Conservation (phyloP, 2,329 filamentous ascomycete species). For the Claviceps lovelessii region DNA sequence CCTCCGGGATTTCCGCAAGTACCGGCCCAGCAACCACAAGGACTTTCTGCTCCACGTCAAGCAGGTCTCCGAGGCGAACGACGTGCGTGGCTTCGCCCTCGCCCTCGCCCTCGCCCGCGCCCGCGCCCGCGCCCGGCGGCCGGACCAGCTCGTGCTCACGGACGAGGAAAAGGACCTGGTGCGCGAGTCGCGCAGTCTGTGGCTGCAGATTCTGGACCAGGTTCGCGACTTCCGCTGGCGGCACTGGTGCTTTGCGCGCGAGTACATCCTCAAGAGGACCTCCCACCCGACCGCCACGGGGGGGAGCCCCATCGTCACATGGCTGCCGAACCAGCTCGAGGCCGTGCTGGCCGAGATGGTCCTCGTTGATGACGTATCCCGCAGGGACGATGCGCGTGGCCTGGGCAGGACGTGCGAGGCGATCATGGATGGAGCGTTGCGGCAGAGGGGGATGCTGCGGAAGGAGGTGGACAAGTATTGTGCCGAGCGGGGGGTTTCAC, state of each 20-base stretch:
- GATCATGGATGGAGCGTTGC: slow-evolving; percentile 52
- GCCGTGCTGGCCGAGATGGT: slow-evolving; percentile 61
- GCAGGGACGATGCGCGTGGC: slow-evolving; percentile 22
- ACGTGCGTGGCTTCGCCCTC: slow-evolving; percentile 46
- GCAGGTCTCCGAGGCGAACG: slow-evolving; percentile 30
- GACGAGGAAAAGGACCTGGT: slow-evolving; percentile 28
- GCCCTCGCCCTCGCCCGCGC: slow-evolving; percentile 8
- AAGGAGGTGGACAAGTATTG: slow-evolving; percentile 70
- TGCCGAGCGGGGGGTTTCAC: slow-evolving; percentile 38
- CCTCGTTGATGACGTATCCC: slow-evolving; percentile 34
- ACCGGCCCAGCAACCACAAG: slow-evolving; percentile 78
- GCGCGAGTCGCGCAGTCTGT: slow-evolving; percentile 42
- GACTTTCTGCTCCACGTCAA: slow-evolving; percentile 66
- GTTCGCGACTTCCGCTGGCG: slow-evolving; percentile 72
- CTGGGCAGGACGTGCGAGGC: slow-evolving; percentile 35
- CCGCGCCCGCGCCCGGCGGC: no score
- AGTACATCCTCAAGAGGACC: slow-evolving; percentile 71
- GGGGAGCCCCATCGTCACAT: slow-evolving; percentile 69
- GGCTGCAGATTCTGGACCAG: slow-evolving; percentile 54
- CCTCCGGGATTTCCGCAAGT: slow-evolving; percentile 74
- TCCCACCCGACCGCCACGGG: slow-evolving; percentile 65
- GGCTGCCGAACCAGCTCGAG: slow-evolving; percentile 68
- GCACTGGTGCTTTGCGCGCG: slow-evolving; percentile 73
- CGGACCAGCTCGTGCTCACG: slow-evolving; percentile 3
- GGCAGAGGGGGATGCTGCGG: slow-evolving; percentile 49